Base-by-base conservation (phyloP, 306 rosid genomes). In the Malus asiatica region DNA sequence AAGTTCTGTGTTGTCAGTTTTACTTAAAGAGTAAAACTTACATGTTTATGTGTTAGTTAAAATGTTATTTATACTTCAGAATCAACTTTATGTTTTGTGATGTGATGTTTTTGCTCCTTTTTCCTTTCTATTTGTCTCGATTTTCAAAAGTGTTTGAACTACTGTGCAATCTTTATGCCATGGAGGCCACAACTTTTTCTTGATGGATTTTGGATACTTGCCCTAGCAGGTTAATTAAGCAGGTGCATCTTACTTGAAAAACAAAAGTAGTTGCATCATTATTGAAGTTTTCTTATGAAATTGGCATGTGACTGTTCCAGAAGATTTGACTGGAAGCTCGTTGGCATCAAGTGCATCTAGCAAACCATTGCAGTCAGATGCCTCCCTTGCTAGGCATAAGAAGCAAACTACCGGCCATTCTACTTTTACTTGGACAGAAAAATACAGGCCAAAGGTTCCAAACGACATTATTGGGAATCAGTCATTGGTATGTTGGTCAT, bases 391-490 rank as follows among this genome's bases (percentile, higher is more conserved):
- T 48, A 89, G 75, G 89, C 72, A 23, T 1, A 92, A 79, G 80
- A 57, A 73, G 71, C 79, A 77, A 76, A 73, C 77, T 45, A 19
- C 76, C 48, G 71, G 30, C 38, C 82, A 78, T 58, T 84, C 89
- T 69, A 66, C 86, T 68, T 77, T 84, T 77, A 88, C 79, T 58
- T 95, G 99, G 99, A 87, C 97, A 1, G 99, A 90, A 70, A 95
- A 95, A 82, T 85, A 92, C 82, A 90, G 73, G 74, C 99, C 99
- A 35, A 95, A 70, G 83, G 82, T 79, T 83, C 82, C 90, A 29
- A 90, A 83, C 70, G 92, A 92, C 79, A 87, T 95, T 65, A 78
- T 95, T 45, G 97, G 99, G 64, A 95, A 95, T 76, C 97, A 92
- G 80, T 90, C 97, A 59, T 85, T 95, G 91, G 99, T 95, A 87